These are phyloP conservation scores for Effrenium voratum DNA, from an alignment of 73 alveolate species.

Conservation along the genomic window DNA sequence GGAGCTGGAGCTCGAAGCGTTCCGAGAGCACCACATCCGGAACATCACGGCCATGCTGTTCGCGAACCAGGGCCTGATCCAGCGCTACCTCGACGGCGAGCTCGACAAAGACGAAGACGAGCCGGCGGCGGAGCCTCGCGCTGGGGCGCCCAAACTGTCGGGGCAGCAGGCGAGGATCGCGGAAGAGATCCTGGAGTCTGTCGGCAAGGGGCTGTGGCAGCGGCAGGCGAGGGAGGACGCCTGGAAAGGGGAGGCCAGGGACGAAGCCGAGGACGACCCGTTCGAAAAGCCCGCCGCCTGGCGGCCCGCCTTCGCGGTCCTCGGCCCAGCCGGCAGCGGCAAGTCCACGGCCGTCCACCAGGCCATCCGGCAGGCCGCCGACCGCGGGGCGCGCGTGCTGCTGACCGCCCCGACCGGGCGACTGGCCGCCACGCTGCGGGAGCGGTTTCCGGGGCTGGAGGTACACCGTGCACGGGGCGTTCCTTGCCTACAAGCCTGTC, in stretches of 20 bases:
- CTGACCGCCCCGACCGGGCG: conserved; percentile 45
- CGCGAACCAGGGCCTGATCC: conserved; percentile 28
- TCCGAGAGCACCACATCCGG: conserved; percentile 16
- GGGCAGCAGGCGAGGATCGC: conserved; percentile 22
- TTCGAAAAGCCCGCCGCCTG: not conserved
- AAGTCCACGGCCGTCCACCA: conserved; percentile 33
- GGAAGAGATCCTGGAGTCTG: conserved; percentile 2
- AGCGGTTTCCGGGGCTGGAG: conserved; percentile 5
- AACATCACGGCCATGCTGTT: not conserved
- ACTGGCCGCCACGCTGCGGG: conserved; percentile 36
- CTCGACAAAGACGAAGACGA: not conserved
- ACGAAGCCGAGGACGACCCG: not conserved
- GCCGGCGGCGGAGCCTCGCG: not conserved
- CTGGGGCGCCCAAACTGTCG: not conserved
- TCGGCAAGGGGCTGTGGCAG: not conserved
- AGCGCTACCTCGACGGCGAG: conserved; percentile 5
- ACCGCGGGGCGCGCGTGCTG: not conserved
- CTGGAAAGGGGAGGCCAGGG: not conserved
- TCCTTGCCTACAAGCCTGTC: not conserved
- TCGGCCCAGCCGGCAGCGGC: conserved; percentile 76
- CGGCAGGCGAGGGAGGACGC: conserved; percentile 10
- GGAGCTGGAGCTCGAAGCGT: conserved; percentile 28
- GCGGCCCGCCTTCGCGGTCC: conserved; percentile 52
- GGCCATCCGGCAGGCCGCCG: not conserved
- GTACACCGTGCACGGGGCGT: conserved; percentile 64